Evolutionary conservation across 1,284 basidiomycete genomes (phyloP), one percentile per base, ranked within the genome.

Genomic region (Boletus sp.): DNA sequence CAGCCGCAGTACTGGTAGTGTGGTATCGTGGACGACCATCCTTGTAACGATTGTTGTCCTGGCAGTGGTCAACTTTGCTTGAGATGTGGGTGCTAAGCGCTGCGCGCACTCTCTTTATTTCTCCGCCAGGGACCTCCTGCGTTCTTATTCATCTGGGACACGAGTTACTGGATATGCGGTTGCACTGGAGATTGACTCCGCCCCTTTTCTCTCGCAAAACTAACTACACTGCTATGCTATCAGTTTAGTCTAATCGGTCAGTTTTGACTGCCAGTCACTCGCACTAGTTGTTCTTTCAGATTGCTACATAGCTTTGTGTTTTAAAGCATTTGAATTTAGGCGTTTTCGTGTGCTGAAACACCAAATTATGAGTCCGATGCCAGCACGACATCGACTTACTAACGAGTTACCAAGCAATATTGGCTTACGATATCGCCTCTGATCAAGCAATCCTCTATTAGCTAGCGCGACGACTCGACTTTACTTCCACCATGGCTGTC

Each of bases 401-500:
- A 53, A 56, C 34, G 12, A 25, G 36, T 52, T 23, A 50, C 54
- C 23, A 53, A 56, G 36, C 53, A n/a, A 20, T 22, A 5, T 17
- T 27, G 22, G 22, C 40, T 51, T 51, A 50, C 39, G 32, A 14
- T 27, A 46, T 35, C 16, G n/a, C n/a, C n/a, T n/a, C n/a, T n/a
- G n/a, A n/a, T n/a, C n/a, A n/a, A n/a, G n/a, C n/a, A 5, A 30
- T 30, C 4, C 14, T 12, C 14, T n/a, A n/a, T n/a, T n/a, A n/a
- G n/a, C n/a, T n/a, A n/a, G n/a, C n/a, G n/a, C n/a, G 20, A n/a
- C 45, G 16, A 20, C 19, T 37, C 25, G 25, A 30, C 30, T 43
- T 40, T 25, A 0, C 20, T 29, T 27, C 34, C 16, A 49, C 43
- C 27, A 59, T 60, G 60, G 49, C 51, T 1, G 57, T 51, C 48